phyloP scores from a whole-genome alignment of 176 grass and related monocot genomes.

The Cocos nucifera region DNA sequence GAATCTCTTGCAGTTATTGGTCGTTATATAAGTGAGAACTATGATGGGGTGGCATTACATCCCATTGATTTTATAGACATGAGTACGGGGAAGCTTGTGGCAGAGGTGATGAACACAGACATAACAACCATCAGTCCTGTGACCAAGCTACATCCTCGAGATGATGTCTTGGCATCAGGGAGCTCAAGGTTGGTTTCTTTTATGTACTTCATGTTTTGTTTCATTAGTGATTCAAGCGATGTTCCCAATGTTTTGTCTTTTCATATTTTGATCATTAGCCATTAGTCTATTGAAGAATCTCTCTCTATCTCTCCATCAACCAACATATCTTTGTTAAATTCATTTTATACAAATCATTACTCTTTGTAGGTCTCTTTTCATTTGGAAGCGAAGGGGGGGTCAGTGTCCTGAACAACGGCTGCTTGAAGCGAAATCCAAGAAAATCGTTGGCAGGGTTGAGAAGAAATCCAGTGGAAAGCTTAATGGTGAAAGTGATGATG shows the following conservation, averaged over 20 bases:
- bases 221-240: no score
- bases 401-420: conserved; percentile 22
- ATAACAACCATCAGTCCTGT: conserved; percentile 89
- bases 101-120: conserved; percentile 74
- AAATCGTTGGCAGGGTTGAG: conserved; percentile 43
- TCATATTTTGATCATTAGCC: no score
- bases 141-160: conserved; percentile 77
- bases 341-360: no score
- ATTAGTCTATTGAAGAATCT: no score
- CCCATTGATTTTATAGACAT: conserved; percentile 96
- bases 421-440: conserved; percentile 40
- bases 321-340: not conserved
- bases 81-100: conserved; percentile 72
- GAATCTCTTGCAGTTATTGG: conserved; percentile 84
- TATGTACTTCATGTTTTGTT: no score
- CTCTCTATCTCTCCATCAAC: not conserved
- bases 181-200: conserved; percentile 49
- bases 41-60: conserved; percentile 81
- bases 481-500: conserved; percentile 35
- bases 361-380: conserved; percentile 62
- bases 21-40: conserved; percentile 94
- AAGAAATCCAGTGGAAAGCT: conserved; percentile 52
- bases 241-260: no score
- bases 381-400: conserved; percentile 68
- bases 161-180: conserved; percentile 70